These are phyloP conservation scores for Polymyxa betae DNA, from an alignment of 208 protist genomes.

Conservation along the genomic window DNA sequence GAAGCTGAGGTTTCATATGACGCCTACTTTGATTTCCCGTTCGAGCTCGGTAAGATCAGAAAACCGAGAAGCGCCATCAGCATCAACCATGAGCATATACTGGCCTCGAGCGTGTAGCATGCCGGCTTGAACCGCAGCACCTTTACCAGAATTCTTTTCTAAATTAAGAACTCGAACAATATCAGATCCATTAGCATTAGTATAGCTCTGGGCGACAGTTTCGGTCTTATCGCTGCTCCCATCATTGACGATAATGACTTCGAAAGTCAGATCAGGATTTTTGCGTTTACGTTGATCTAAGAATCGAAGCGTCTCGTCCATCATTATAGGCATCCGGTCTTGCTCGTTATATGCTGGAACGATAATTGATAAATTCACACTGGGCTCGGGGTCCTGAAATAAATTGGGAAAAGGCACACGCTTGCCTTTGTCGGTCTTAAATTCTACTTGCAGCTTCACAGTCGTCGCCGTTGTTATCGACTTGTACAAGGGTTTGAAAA, in stretches of 20 bases:
- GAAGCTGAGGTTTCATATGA: background rate
- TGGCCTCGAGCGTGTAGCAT: conserved; percentile 53
- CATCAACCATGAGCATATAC: conserved; percentile 64
- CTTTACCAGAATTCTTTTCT: conserved; percentile 60
- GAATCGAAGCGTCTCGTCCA: conserved; percentile 58
- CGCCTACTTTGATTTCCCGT: background rate
- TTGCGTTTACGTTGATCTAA: background rate
- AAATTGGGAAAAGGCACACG: background rate
- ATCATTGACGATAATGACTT: conserved; percentile 64
- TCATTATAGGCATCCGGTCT: conserved; percentile 54
- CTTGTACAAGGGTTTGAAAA: background rate
- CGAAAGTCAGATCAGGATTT: conserved; percentile 9
- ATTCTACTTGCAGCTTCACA: background rate
- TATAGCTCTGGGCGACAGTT: conserved; percentile 37
- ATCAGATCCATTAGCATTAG: background rate
- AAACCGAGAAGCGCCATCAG: conserved; percentile 62
- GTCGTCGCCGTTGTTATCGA: background rate
- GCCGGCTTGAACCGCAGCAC: conserved; percentile 58
- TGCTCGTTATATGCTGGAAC: conserved; percentile 66
- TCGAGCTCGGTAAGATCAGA: conserved; percentile 48
- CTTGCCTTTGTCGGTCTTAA: background rate
- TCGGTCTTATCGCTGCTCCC: conserved; percentile 60
- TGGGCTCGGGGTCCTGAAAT: conserved; percentile 22
- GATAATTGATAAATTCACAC: conserved; percentile 55
- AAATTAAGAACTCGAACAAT: conserved; percentile 52